Evolutionary conservation across 2,329 filamentous ascomycete species (phyloP), one percentile per base, ranked within the genome.

Genomic region (Aspergillus latus): DNA sequence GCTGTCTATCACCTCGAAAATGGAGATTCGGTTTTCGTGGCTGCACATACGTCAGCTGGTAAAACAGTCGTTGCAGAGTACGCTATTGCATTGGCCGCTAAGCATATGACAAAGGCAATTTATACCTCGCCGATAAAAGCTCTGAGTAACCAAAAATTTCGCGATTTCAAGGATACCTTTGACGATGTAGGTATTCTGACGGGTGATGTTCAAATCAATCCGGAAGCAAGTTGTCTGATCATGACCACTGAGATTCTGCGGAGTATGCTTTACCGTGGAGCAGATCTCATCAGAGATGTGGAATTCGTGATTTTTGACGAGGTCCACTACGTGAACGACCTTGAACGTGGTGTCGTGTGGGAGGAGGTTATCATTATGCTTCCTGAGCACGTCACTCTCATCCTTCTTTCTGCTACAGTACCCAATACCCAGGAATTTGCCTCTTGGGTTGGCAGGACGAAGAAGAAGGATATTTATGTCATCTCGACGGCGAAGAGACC

Each of bases 311-410:
- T 99, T 48, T 99, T 99, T 61, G 94, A 99, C 67, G 94, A 99
- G 74, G 94, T 99, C 1, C 94, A 99, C 75, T 99, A 99, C 70
- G 93, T 99, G 62, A 99, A 97, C 69, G 94, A 99, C 71, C 83
- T 89, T 28, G 94, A 97, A 72, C 85, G 94, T 75, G 94, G 94
- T 68, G 94, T 99, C 5, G 94, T 99, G 0, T 99, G 94, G 94
- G 94, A 99, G 74, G 94, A 99, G 74, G 94, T 99, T 66, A 99
- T 99, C 68, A 99, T 99, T 68, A 97, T 99, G 94, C 82, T 99
- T 54, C 94, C 94, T 0, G 92, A 96, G 71, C 94, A 99, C 75
- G 91, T 99, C 39, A 96, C 94, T 1, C 82, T 99, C 21, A 99
- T 99, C 64, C 79, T 97, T 1, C 82, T 99, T 2, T 99, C 94